Conservation (phyloP, 1,139 yeast species). For the Arxiozyma bovina region DNA sequence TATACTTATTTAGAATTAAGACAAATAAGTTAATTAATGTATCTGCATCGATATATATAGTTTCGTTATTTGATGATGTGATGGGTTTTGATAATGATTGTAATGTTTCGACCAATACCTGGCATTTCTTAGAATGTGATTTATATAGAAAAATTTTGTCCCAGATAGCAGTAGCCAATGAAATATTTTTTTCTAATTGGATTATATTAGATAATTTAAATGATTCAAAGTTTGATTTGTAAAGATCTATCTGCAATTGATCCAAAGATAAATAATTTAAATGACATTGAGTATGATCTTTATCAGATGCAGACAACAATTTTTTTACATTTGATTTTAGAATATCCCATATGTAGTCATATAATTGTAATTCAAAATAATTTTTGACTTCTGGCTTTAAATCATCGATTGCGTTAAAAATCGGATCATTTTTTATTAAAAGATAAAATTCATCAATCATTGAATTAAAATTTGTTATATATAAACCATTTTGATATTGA, state of each 20-base stretch:
- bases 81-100: slow-evolving; percentile 38
- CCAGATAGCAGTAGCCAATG: slow-evolving; percentile 48
- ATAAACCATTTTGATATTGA: background rate
- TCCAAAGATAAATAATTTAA: slow-evolving; percentile 54
- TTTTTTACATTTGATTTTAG: slow-evolving; percentile 5
- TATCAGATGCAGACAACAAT: slow-evolving; percentile 9
- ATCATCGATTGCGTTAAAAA: slow-evolving; percentile 39
- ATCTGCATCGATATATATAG: slow-evolving; percentile 63
- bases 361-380: slow-evolving; percentile 61
- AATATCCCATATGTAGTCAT: slow-evolving; percentile 47
- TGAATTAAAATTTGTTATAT: slow-evolving; percentile 12
- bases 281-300: slow-evolving; percentile 18
- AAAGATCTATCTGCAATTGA: slow-evolving; percentile 53
- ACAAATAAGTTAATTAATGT: slow-evolving; percentile 64
- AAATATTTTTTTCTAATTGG: slow-evolving; percentile 41
- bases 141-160: slow-evolving; percentile 42
- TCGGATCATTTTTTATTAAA: slow-evolving; percentile 16
- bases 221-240: slow-evolving; percentile 34
- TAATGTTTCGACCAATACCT: slow-evolving; percentile 47
- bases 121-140: slow-evolving; percentile 47
- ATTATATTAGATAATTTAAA: slow-evolving; percentile 26
- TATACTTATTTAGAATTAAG: slow-evolving; percentile 60
- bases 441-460: slow-evolving; percentile 11
- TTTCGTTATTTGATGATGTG: slow-evolving; percentile 7
- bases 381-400: slow-evolving; percentile 51